Percentiles rank a stretch among this genome's conserved stretches.
Evolutionary conservation across 1,284 basidiomycete genomes (phyloP).

Genomic region (Ceratobasidium sp.): DNA sequence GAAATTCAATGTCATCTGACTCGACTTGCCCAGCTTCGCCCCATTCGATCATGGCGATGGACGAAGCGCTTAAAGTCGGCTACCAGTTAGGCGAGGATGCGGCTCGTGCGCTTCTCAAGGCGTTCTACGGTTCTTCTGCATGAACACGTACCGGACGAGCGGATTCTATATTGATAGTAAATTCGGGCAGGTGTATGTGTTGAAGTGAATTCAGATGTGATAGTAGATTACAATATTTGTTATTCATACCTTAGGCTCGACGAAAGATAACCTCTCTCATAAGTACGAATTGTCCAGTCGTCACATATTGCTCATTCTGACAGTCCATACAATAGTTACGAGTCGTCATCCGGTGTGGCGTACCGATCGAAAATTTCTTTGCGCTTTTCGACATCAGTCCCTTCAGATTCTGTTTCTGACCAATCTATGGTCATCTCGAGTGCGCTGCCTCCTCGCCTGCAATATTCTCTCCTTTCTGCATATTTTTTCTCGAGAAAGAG

Average conservation of each 20-base stretch:
- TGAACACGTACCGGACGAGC: neutral
- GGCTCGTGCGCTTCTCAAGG: constrained; percentile 1
- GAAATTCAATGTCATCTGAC: neutral
- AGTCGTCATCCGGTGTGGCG: too few species aligned
- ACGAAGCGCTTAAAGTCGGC: constrained; percentile 13
- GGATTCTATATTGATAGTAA: neutral
- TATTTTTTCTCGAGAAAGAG: too few species aligned
- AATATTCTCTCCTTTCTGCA: too few species aligned
- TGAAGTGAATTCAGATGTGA: neutral
- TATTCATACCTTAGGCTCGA: neutral
- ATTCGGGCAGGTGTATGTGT: neutral
- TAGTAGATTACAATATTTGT: neutral
- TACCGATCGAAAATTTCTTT: too few species aligned
- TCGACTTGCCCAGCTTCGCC: neutral
- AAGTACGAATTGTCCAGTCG: too few species aligned
- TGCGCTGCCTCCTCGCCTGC: too few species aligned
- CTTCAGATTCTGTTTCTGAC: too few species aligned
- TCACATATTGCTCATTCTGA: too few species aligned
- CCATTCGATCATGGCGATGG: constrained; percentile 32
- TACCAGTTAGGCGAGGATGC: constrained; percentile 30
- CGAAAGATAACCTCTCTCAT: too few species aligned
- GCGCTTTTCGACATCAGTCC: too few species aligned
- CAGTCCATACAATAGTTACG: too few species aligned
- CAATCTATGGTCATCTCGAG: too few species aligned
- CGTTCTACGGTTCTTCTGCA: neutral